phyloP scores from a whole-genome alignment of 305 asterid genomes.

The Lippia alba region DNA sequence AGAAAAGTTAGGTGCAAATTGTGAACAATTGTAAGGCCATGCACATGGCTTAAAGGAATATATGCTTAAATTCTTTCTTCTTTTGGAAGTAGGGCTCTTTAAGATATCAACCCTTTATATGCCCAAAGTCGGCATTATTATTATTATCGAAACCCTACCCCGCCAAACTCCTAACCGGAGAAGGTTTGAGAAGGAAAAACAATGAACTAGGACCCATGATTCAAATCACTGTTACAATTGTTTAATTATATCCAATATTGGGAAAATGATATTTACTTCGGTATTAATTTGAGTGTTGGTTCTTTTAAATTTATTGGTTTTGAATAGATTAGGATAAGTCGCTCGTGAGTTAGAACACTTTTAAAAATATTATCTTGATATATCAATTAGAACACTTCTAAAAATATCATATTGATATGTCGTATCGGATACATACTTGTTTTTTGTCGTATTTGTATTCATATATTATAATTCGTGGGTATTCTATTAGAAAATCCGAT shows the following conservation, averaged over 20 bases:
- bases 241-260: not conserved
- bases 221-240: not conserved
- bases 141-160: not conserved
- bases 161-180: not conserved
- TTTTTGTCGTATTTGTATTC: too few species aligned
- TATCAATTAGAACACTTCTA: too few species aligned
- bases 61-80: conserved; percentile 37
- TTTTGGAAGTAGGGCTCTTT: conserved; percentile 37
- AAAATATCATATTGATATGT: too few species aligned
- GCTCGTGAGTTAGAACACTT: too few species aligned
- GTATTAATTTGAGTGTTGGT: too few species aligned
- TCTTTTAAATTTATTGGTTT: too few species aligned
- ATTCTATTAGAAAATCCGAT: too few species aligned
- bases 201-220: conserved; percentile 1
- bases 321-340: too few species aligned
- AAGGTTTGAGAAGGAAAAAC: not conserved
- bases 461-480: too few species aligned
- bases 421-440: too few species aligned
- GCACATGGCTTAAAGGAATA: conserved; percentile 39
- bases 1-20: not conserved
- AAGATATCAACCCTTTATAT: conserved; percentile 31
- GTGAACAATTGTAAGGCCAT: conserved; percentile 7
- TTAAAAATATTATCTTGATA: too few species aligned
- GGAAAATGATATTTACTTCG: too few species aligned
- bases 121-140: conserved; percentile 26